Base-by-base conservation (phyloP, 2,329 filamentous ascomycete genomes). In the Aureobasidium sp. region DNA sequence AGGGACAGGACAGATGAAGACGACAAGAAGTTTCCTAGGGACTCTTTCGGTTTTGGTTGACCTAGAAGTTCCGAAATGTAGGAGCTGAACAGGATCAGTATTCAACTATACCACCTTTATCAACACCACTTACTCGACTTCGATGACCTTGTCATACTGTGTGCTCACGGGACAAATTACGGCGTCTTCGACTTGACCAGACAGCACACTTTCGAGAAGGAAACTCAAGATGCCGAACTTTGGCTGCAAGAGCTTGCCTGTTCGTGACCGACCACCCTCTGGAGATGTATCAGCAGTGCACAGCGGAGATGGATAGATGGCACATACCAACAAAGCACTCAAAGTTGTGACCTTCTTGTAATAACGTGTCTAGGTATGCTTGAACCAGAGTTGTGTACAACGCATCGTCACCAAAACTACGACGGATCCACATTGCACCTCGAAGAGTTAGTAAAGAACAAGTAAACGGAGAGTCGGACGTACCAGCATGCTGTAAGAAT, bases 71-170 rank as follows among this genome's bases (percentile, higher is more conserved):
- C 94, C 37, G 87, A 94, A 48, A 97, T 93, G 70, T 99, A 99
- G 5, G 91, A 94, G 66, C 79, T 82, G 64, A 37, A 52, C 65
- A 9, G 11, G 5, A 17, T 63, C 15, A 53, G 47, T 29, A 5
- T 45, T 20, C 17, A 52, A n/a, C 15, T 1, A 5, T 4, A 20
- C 12, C 15, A 25, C 20, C n/a, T 9, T 47, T n/a, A 37, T n/a
- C 12, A 7, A 20, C 15, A 27, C 6, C 0, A 61, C 76, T 65
- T 72, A 79, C 74, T 96, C 91, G 0, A 95, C 96, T 74, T 99
- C 94, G 64, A 99, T 95, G 62, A 99, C 94, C 72, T 97, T 99
- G 79, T 99, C 94, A 72, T 99, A 99, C 72, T 99, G 94, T 0
- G 92, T 97, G 73, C 90, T 95, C 49, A 99, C 94, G 0, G 94